Evolutionary conservation across 768 basidiomycete species (phyloP).

Genomic region (Russula lepida): DNA sequence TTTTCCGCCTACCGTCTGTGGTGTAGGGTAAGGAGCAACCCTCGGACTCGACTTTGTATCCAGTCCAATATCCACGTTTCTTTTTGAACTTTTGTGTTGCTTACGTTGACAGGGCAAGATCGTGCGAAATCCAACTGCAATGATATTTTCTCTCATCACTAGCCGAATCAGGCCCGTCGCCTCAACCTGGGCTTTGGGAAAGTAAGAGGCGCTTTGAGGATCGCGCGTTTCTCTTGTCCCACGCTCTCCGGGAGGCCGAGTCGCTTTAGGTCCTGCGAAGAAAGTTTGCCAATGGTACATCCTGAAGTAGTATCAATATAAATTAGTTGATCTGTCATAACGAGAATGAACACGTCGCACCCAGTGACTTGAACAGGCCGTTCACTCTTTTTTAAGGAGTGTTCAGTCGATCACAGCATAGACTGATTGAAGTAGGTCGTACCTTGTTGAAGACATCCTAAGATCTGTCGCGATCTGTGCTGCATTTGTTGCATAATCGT

Average conservation of each 20-base stretch:
- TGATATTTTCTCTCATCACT: not conserved
- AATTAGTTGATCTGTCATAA: not conserved
- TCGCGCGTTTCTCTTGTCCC: constrained; percentile 59
- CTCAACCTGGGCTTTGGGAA: constrained; percentile 61
- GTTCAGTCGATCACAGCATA: constrained; percentile 10
- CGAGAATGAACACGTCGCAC: constrained; percentile 28
- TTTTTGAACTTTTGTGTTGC: no score
- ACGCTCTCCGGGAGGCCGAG: constrained; percentile 59
- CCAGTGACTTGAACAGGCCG: constrained; percentile 67
- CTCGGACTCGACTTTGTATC: no score
- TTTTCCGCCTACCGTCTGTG: no score
- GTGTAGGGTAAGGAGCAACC: no score
- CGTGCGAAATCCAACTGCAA: not conserved
- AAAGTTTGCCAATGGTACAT: constrained; percentile 57
- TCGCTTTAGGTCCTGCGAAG: constrained; percentile 54
- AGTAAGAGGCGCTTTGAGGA: constrained; percentile 64
- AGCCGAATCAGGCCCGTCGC: constrained; percentile 23
- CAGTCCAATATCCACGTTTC: no score
- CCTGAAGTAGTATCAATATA: constrained; percentile 34
- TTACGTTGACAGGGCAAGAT: no score
- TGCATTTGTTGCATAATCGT: constrained; percentile 68
- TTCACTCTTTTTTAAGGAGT: constrained; percentile 43
- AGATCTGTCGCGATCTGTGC: constrained; percentile 65
- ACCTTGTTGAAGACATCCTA: constrained; percentile 57
- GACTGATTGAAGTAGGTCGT: constrained; percentile 25